Base-by-base conservation (phyloP, 2,329 filamentous ascomycete species). In the Xylaria sp. region DNA sequence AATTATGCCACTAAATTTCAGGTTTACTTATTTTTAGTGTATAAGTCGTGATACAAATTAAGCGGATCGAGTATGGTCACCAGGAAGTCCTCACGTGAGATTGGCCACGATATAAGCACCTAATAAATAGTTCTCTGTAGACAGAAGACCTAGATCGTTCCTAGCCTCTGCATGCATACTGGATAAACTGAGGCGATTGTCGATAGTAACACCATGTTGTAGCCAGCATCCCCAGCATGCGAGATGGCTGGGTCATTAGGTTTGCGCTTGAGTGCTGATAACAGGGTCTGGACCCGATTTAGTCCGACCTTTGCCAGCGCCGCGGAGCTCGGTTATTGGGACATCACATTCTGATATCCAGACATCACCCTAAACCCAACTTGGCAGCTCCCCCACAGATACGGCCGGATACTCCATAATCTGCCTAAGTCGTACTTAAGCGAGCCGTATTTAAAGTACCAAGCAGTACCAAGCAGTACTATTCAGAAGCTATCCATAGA, bases 211-310 rank as follows among this genome's bases (percentile, higher is more conserved):
- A 29, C 49, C 11, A 36, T 5, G 13, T 38, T 15, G 10, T 13
- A 45, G n/a, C 20, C 20, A 25, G 17, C 13, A 9, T n/a, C 33
- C 10, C 29, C 31, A 39, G 13, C 13, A 33, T 3, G 33, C 11
- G 15, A 55, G 36, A 22, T 42, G 51, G 51, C 51, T 55, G 51
- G 36, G 51, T 55, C 29, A 15, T 36, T 29, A 31, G 49, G 49
- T 20, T 39, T 55, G 42, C 36, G 9, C 13, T 4, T 38, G 2
- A 38, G 31, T 6, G n/a, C 11, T 22, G 31, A 53, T 38, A 53
- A 36, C 4, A 20, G 6, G 31, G 50, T 53, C 50, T 53, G 50
- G 50, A 36, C 50, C 31, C 20, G 44, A 47, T 27, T 47, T 47
- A 47, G 20, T 22, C 31, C 31, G 31, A 38, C 31, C 9, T 38